A percentile compares a stretch with the other conserved stretches of the same genome.
Evolutionary conservation across 371 early-diverging fungal genomes (phyloP).

Genomic region (Actinomortierella wolfii): DNA sequence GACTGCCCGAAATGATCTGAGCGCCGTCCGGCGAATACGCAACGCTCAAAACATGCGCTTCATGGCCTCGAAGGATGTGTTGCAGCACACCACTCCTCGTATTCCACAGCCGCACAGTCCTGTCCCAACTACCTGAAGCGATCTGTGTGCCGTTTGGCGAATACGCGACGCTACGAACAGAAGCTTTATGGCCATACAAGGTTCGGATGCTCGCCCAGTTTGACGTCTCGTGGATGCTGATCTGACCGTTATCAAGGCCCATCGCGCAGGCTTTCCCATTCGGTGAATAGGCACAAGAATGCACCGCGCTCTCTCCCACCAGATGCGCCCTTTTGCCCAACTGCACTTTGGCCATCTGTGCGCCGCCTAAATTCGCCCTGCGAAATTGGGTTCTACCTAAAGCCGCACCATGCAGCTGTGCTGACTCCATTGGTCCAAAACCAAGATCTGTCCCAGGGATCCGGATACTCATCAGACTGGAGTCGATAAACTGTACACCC

Average conservation of each 20-base stretch:
- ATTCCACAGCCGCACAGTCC: too few relatives aligned
- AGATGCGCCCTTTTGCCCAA: slow-evolving; percentile 4
- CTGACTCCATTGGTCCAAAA: slow-evolving; percentile 6
- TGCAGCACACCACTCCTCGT: too few relatives aligned
- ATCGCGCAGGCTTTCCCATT: not conserved
- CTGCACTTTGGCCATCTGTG: not conserved
- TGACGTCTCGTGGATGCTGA: not conserved
- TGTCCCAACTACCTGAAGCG: slow-evolving; percentile 2
- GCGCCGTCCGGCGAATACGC: slow-evolving; percentile 5
- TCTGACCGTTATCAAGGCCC: not conserved
- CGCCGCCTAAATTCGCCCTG: slow-evolving; percentile 1
- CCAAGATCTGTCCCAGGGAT: slow-evolving; percentile 11
- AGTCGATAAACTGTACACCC: slow-evolving; percentile 3
- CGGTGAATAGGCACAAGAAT: not conserved
- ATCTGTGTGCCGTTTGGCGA: slow-evolving; percentile 11
- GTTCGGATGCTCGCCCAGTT: not conserved
- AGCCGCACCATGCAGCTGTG: slow-evolving; percentile 7
- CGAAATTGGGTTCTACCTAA: not conserved
- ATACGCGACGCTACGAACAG: not conserved
- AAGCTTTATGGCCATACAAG: slow-evolving; percentile 1
- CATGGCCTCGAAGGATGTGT: too few relatives aligned
- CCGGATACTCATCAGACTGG: not conserved
- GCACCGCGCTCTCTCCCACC: not conserved
- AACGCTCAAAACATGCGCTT: too few relatives aligned
- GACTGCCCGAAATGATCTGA: slow-evolving; percentile 1